Conservation (phyloP, 176 grass and related monocot genomes). For the Rhynchospora tenuis region DNA sequence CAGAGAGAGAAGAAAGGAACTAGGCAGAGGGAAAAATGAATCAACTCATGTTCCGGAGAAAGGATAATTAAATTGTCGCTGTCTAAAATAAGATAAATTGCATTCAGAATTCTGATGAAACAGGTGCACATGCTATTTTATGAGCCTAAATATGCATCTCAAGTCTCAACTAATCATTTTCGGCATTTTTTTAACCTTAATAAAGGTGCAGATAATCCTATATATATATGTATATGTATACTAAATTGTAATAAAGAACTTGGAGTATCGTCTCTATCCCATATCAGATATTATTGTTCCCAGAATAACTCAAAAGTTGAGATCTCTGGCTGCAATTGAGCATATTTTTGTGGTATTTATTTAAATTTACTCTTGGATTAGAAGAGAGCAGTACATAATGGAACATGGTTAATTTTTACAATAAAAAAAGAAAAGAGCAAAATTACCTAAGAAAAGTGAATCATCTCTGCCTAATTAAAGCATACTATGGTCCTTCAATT, state of each 20-base stretch:
- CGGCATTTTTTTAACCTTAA: not conserved
- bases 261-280: no score
- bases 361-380: no score
- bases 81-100: constrained; percentile 3
- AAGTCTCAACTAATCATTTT: no score
- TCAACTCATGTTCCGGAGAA: not conserved
- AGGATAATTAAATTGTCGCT: not conserved
- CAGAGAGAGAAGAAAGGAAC: not conserved
- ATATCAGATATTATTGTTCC: no score
- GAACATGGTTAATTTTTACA: no score
- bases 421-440: not conserved
- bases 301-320: no score
- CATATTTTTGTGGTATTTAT: no score
- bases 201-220: not conserved
- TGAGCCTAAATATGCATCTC: not conserved
- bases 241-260: no score
- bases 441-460: not conserved
- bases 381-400: no score
- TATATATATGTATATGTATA: no score
- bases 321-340: no score
- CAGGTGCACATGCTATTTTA: not conserved
- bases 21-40: not conserved
- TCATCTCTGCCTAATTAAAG: not conserved
- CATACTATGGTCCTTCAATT: not conserved
- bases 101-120: not conserved